Evolutionary conservation across 495 filamentous ascomycete species (phyloP), one percentile per base, ranked within the genome.

Genomic region (Penicillium ochrochloron): DNA sequence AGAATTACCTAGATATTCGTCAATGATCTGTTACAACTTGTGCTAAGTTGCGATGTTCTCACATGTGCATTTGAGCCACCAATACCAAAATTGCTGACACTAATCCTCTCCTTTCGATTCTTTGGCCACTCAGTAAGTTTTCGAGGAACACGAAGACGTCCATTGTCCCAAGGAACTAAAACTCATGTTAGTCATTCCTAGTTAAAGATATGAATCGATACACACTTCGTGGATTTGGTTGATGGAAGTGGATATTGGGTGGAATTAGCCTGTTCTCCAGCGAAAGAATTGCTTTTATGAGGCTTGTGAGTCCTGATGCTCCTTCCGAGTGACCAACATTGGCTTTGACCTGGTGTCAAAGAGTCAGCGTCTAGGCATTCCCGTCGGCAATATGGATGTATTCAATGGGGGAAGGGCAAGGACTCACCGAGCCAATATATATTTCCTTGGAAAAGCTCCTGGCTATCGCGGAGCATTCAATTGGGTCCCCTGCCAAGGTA

Each of bases 401-500:
- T 31, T 19, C 25, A 52, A 1, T 10, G 5, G 11, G 11, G 29
- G 15, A 11, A 53, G 21, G 25, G 25, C 15, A 53, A 33, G 0
- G 0, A 53, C 50, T 12, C 3, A 62, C 60, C 12, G 60, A 55
- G 15, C 51, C 51, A 29, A 62, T 56, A 17, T 53, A 62, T 29
- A 56, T n/a, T 42, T 15, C 39, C 15, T 15, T 48, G 25, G 10
- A 15, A 25, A 60, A 61, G 21, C 55, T 73, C 8, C 65, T 60
- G 1, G 68, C 66, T 35, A 66, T 41, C 5, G 48, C 64, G 4
- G 54, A 57, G 9, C 39, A 31, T 52, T 80, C 78, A n/a, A 70
- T 31, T 1, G 66, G 61, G 60, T 81, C 77, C 2, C 76, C 76
- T 0, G 73, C 70, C 2, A 44, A 50, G 0, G 84, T 86, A 2